These are phyloP conservation scores for Megacollybia platyphylla DNA, from an alignment of 1,284 basidiomycete genomes.

Conservation along the genomic window DNA sequence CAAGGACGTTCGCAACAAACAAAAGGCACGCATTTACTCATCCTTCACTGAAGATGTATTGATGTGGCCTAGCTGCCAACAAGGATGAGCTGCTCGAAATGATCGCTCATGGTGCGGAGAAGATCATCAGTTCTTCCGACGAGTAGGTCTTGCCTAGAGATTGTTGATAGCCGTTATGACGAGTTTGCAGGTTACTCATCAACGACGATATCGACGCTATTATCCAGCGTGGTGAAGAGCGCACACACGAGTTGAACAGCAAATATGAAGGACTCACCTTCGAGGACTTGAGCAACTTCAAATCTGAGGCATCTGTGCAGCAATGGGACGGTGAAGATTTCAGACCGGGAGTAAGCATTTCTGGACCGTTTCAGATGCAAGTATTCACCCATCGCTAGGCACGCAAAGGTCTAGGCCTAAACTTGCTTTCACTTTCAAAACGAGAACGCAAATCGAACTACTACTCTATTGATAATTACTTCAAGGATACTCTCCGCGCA, in stretches of 20 bases:
- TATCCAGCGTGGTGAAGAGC: constrained; percentile 85
- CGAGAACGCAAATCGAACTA: constrained; percentile 95
- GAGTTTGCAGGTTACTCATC: constrained; percentile 49
- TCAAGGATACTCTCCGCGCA: constrained; percentile 84
- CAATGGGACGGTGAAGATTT: constrained; percentile 98
- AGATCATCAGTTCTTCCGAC: constrained; percentile 77
- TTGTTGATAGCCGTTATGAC: not conserved
- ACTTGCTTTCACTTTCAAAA: constrained; percentile 87
- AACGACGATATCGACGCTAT: constrained; percentile 94
- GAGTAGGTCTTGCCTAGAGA: constrained; percentile 29
- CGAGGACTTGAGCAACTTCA: constrained; percentile 96
- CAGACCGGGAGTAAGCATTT: constrained; percentile 44
- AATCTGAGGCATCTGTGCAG: constrained; percentile 79
- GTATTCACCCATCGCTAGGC: constrained; percentile 15
- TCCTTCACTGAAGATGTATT: not conserved
- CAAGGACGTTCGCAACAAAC: constrained; percentile 73
- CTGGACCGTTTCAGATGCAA: not conserved
- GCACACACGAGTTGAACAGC: constrained; percentile 79
- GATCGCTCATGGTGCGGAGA: constrained; percentile 97
- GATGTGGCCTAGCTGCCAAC: constrained; percentile 51
- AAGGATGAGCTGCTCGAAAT: constrained; percentile 97
- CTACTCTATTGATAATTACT: constrained; percentile 79
- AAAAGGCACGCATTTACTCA: constrained; percentile 36
- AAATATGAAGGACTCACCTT: constrained; percentile 92
- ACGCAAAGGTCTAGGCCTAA: constrained; percentile 64